Conservation (phyloP, 2,329 filamentous ascomycete species). For the Phialophora expanda region DNA sequence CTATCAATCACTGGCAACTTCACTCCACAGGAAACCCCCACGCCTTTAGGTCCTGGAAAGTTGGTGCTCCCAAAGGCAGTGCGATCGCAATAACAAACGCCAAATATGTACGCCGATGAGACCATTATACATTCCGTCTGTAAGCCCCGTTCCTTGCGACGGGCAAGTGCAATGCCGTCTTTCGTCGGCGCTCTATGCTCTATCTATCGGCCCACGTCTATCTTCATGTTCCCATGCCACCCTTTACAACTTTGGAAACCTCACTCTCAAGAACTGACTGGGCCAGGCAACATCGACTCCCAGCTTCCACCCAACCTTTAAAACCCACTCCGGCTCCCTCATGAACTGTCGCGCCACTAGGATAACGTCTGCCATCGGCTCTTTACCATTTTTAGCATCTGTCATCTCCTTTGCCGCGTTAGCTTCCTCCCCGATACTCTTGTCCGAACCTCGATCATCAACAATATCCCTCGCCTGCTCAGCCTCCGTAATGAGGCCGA, state of each 20-base stretch:
- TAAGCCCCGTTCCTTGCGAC: background rate
- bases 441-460: constrained; percentile 40
- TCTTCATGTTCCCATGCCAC: background rate
- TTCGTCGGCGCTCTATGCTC: background rate
- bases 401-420: constrained; percentile 36
- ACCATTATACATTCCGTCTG: background rate
- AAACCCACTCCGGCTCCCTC: constrained; percentile 61
- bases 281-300: constrained; percentile 57
- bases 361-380: constrained; percentile 52
- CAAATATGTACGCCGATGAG: background rate
- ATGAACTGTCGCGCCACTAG: constrained; percentile 61
- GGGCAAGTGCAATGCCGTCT: background rate
- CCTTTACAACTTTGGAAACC: constrained; percentile 36
- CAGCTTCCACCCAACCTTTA: constrained; percentile 57
- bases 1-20: background rate
- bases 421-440: constrained; percentile 36
- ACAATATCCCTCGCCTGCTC: constrained; percentile 58
- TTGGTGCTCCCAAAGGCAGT: background rate
- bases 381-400: constrained; percentile 31
- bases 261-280: constrained; percentile 51
- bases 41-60: background rate
- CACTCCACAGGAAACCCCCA: background rate
- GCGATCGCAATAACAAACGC: background rate
- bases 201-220: constrained; percentile 11
- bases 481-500: constrained; percentile 60